Evolutionary conservation across 2,329 filamentous ascomycete species (phyloP), one percentile per base, ranked within the genome.

Genomic region (Monosporascus sp.): DNA sequence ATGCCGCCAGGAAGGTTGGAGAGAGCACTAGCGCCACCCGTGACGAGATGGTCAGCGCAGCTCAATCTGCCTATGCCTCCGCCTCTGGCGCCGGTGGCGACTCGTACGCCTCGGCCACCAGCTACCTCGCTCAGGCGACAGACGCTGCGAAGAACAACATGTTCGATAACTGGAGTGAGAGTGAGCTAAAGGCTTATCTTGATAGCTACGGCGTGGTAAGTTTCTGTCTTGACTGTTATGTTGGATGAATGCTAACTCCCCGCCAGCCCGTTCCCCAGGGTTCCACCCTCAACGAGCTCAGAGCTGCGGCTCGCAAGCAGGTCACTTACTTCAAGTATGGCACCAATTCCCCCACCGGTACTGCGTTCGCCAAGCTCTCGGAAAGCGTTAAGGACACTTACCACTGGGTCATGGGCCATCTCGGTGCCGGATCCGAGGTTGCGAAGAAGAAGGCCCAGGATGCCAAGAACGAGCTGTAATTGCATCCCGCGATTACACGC

Each of bases 321-420:
- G 79, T 82, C 22, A 88, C 85, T 22, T 91, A 87, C 69, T 93
- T 90, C 76, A 82, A 80, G 63, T 89, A 92, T 63, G 89, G 89
- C 50, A 89, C 86, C 5, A 81, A 78, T 8, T 80, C 80, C 27
- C 87, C 89, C 15, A 72, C 79, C 49, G 82, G 77, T 49, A 88
- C 86, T 6, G 70, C 90, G 47, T 80, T 84, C 58, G 85, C 84
- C 65, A 87, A 86, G 69, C 61, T 89, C 53, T 70, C 71, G 53
- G 79, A 80, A 57, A 71, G 68, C 48, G 69, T 77, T 55, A 70
- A 73, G 59, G 70, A 70, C 24, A 71, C 73, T 25, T 78, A 75
- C 70, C 73, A 77, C 55, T 84, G 80, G 81, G 67, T 80, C 51
- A 56, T 73, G 49, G 64, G 66, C 37, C 79, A 83, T 60, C 65